Evolutionary conservation across 148 eudicot genomes (phyloP).

Genomic region (Rhododendron griersonianum): DNA sequence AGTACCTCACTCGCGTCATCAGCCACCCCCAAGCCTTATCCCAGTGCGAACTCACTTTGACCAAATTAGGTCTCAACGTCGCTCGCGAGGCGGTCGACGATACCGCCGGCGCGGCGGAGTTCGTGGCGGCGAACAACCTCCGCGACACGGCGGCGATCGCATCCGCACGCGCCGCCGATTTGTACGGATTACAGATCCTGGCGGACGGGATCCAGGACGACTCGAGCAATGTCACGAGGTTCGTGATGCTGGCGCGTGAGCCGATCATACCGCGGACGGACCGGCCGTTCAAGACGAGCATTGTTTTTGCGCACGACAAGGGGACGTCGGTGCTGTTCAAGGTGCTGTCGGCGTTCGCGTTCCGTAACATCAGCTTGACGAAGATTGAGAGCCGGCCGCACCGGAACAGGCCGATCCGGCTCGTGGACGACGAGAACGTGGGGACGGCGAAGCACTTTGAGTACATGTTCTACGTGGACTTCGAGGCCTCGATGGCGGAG

Average conservation of each 20-base stretch:
- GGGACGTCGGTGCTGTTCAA: conserved; percentile 92
- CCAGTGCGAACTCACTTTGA: conserved; percentile 80
- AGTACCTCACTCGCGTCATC: conserved; percentile 67
- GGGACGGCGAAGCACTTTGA: conserved; percentile 97
- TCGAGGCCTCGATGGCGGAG: conserved; percentile 96
- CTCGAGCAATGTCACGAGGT: conserved; percentile 78
- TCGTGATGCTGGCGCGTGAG: conserved; percentile 91
- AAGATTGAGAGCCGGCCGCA: conserved; percentile 97
- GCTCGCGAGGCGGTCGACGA: conserved; percentile 86
- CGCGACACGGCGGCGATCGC: conserved; percentile 90
- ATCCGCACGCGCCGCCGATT: conserved; percentile 73
- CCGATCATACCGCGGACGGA: conserved; percentile 88
- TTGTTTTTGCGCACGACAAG: conserved; percentile 85
- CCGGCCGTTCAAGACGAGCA: conserved; percentile 94
- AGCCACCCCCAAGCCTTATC: conserved; percentile 85
- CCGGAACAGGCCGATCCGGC: conserved; percentile 67
- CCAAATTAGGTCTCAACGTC: conserved; percentile 63
- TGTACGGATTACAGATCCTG: conserved; percentile 71
- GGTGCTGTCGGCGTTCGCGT: conserved; percentile 95
- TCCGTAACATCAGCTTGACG: conserved; percentile 77
- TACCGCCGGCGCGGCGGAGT: conserved; percentile 92
- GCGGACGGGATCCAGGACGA: conserved; percentile 95
- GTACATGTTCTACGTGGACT: conserved; percentile 96
- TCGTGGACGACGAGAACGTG: conserved; percentile 75
- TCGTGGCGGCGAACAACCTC: conserved; percentile 49